Evolutionary conservation across 805 yeast genomes (phyloP), one percentile per base, ranked within the genome.

Genomic region (Myxozyma udenii): DNA sequence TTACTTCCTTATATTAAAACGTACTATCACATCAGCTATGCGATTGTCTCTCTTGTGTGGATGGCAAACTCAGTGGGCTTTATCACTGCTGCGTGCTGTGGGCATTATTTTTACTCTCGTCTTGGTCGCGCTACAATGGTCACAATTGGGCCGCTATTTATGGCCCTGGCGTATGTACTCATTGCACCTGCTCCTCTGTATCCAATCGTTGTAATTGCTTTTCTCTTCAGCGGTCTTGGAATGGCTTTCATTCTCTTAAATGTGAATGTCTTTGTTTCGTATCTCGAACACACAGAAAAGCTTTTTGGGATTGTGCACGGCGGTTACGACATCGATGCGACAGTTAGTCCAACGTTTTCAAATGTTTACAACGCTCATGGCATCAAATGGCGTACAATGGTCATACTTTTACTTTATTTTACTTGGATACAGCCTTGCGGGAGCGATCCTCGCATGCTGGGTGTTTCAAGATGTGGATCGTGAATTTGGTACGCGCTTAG

Each of bases 311-410:
- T 73, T 23, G 70, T 78, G 52, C 91, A 85, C 68, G 90, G 87
- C 0, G 63, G 73, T 12, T 85, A 84, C 65, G 93, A 91, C 1
- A 59, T 79, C 2, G 88, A 89, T 1, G 86, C 88, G 1, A 80
- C 85, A 43, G 57, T 81, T 0, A 76, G 87, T 1, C 90, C 93
- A 1, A 75, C 85, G 19, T 64, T 81, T 26, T 81, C 84, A 3
- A 78, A 86, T 0, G 67, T 74, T 0, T 71, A 82, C 74, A 74
- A 78, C 16, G 69, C 73, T 41, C 57, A 63, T 0, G 80, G 79
- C 2, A 63, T 74, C 14, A 57, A 60, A 48, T 83, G 87, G 87
- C 2, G 63, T 74, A 18, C 57, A 61, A 48, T 83, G 87, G 87
- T 71, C 78, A 62, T 72, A 61, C 51, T 78, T 69, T 64, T 83